Evolutionary conservation across 768 basidiomycete genomes (phyloP).

Genomic region (Macrolepiota albuminosa): DNA sequence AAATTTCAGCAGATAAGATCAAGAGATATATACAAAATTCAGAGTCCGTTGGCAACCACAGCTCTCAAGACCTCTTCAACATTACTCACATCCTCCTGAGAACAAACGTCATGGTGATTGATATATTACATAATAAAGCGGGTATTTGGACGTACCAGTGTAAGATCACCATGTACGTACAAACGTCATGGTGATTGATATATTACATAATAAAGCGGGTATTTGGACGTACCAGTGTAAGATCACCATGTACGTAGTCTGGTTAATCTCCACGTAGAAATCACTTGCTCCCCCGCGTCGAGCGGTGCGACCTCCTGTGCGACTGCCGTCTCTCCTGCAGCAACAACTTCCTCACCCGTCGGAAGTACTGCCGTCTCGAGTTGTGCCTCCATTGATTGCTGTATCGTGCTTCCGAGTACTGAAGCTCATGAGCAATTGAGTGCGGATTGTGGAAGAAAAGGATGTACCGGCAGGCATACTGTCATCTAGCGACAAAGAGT

Average conservation of each 20-base stretch:
- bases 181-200: background rate
- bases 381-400: background rate
- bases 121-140: background rate
- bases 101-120: background rate
- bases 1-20: background rate
- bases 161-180: background rate
- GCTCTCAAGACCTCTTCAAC: slow-evolving; percentile 9
- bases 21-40: background rate
- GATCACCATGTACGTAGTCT: background rate
- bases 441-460: slow-evolving; percentile 14
- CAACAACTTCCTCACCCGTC: slow-evolving; percentile 7
- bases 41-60: slow-evolving; percentile 3
- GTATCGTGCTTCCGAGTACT: slow-evolving; percentile 13
- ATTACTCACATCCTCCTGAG: slow-evolving; percentile 11
- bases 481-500: background rate
- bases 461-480: slow-evolving; percentile 10
- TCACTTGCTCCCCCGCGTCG: background rate
- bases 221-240: slow-evolving; percentile 4
- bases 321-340: background rate
- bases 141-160: background rate
- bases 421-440: slow-evolving; percentile 20
- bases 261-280: background rate
- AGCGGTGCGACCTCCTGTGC: background rate
- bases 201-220: background rate
- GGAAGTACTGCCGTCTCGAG: background rate